Evolutionary conservation across 2,329 filamentous ascomycete species (phyloP).

Genomic region (Nemania serpens): DNA sequence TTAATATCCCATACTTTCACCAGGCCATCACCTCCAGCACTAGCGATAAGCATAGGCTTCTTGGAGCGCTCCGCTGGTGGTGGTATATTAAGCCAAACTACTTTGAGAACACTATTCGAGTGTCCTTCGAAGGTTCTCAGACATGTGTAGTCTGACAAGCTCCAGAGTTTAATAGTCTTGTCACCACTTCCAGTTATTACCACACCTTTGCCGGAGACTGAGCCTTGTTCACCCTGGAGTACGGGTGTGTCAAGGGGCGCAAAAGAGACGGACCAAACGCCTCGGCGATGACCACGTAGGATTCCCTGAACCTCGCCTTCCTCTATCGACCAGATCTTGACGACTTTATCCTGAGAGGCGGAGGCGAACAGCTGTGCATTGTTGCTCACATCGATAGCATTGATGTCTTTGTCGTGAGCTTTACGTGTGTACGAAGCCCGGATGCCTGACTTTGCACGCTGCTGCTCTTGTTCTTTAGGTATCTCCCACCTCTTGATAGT

Average conservation of each 20-base stretch:
- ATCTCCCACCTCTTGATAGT: conserved; percentile 96
- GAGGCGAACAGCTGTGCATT: conserved; percentile 85
- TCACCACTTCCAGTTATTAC: conserved; percentile 92
- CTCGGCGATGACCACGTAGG: conserved; percentile 87
- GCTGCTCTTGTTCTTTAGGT: conserved; percentile 56
- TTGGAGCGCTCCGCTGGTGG: conserved; percentile 56
- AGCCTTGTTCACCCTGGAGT: conserved; percentile 72
- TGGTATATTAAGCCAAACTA: conserved; percentile 76
- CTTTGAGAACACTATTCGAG: conserved; percentile 92
- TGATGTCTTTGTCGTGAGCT: conserved; percentile 98
- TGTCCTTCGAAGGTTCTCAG: conserved; percentile 94
- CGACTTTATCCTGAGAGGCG: conserved; percentile 92
- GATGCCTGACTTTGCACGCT: conserved; percentile 56
- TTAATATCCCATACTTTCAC: conserved; percentile 96
- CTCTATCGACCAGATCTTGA: conserved; percentile 93
- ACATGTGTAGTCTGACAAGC: conserved; percentile 86
- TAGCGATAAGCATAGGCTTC: conserved; percentile 73
- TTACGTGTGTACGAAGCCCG: conserved; percentile 85
- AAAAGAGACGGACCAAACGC: conserved; percentile 95
- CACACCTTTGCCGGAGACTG: conserved; percentile 77
- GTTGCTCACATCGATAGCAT: conserved; percentile 83
- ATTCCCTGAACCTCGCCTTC: conserved; percentile 92
- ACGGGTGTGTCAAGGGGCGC: conserved; percentile 77
- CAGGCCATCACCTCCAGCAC: conserved; percentile 88
- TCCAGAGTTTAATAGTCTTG: conserved; percentile 97